A percentile compares a stretch with the other conserved stretches of the same genome.
Conservation (phyloP, 1,284 basidiomycete genomes). For the Ustilago shanxiensis region DNA sequence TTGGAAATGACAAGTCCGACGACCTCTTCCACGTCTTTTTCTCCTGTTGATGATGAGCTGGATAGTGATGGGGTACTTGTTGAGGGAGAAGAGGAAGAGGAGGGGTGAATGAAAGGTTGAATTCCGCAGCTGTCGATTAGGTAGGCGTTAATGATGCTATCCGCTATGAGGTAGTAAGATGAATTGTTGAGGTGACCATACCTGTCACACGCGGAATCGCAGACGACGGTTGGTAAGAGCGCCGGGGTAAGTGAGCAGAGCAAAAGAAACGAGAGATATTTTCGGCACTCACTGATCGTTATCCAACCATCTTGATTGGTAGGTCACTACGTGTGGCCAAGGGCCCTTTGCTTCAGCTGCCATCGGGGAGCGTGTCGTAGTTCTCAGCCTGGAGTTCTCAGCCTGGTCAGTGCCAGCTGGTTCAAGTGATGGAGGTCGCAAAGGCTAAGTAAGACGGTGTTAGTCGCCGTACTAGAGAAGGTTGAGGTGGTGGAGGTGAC, state of each 20-base stretch:
- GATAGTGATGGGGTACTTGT: neutral
- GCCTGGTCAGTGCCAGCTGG: neutral
- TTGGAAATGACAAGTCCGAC: conserved; percentile 54
- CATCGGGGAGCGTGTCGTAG: conserved; percentile 5
- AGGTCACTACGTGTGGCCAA: conserved; percentile 34
- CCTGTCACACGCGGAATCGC: conserved; percentile 6
- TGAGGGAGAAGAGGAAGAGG: neutral
- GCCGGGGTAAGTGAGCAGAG: neutral
- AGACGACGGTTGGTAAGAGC: too few species aligned
- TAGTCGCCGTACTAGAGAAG: neutral
- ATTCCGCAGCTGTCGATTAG: conserved; percentile 48
- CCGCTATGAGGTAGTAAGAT: conserved; percentile 52
- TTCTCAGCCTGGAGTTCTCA: neutral
- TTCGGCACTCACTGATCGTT: conserved; percentile 49
- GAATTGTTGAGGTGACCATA: conserved; percentile 62
- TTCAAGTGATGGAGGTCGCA: neutral
- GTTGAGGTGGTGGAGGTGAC: neutral
- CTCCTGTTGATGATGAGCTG: neutral
- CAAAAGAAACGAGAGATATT: neutral
- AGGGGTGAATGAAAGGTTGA: conserved; percentile 35
- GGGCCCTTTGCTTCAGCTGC: conserved; percentile 26
- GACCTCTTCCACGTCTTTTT: conserved; percentile 17
- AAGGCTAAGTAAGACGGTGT: neutral
- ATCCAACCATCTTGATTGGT: conserved; percentile 57
- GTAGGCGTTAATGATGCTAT: conserved; percentile 54